phyloP scores from a whole-genome alignment of 2,329 filamentous ascomycete species.

The Epichloe elymi region DNA sequence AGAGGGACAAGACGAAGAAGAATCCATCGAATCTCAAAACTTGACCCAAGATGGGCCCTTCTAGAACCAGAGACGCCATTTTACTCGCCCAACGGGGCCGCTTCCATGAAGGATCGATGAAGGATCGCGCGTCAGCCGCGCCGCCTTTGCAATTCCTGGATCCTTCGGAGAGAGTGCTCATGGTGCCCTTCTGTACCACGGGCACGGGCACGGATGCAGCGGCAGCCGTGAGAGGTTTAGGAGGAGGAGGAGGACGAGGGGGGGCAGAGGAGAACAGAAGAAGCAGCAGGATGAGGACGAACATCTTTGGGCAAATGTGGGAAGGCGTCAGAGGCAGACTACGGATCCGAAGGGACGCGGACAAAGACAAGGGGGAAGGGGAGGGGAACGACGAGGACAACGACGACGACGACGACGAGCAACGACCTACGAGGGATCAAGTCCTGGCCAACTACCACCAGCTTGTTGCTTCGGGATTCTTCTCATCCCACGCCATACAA shows the following conservation, averaged over 20 bases:
- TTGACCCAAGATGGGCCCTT: conserved; percentile 14
- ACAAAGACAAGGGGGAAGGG: conserved; percentile 9
- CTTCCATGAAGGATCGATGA: conserved; percentile 77
- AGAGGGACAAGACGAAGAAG: not conserved
- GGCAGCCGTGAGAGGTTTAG: not conserved
- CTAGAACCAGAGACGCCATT: conserved; percentile 18
- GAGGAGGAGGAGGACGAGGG: not conserved
- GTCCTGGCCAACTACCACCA: conserved; percentile 43
- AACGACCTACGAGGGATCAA: conserved; percentile 31
- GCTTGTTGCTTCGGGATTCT: conserved; percentile 45
- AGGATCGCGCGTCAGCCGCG: conserved; percentile 58
- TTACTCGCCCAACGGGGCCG: conserved; percentile 24
- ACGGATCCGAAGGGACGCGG: conserved; percentile 17
- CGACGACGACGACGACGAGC: conserved; percentile 9
- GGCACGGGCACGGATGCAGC: not conserved
- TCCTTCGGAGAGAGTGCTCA: conserved; percentile 16
- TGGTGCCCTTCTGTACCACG: not conserved
- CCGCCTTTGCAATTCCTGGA: conserved; percentile 57
- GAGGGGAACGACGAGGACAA: conserved; percentile 4
- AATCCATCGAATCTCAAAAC: not conserved
- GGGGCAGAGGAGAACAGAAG: not conserved
- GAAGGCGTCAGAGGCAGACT: conserved; percentile 23
- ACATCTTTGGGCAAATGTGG: conserved; percentile 24
- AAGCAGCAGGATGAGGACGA: conserved; percentile 14
- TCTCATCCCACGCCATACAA: conserved; percentile 43